Conservation (phyloP, 257 asterid genomes). For the Handroanthus guayacan region DNA sequence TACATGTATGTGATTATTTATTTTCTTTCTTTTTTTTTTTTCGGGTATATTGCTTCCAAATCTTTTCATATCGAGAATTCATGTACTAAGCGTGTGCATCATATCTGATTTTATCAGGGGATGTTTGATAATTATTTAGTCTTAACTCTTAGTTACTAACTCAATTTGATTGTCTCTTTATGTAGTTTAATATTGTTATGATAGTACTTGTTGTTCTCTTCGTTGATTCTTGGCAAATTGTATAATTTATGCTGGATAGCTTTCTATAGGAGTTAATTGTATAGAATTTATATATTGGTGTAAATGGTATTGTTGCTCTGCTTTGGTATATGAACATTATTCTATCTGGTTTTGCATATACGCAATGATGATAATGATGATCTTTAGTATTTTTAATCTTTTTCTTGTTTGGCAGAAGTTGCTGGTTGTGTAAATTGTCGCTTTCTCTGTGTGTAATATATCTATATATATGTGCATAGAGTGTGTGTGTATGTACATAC, state of each 20-base stretch:
- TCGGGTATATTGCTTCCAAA: background rate
- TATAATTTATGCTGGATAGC: background rate
- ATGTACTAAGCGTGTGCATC: background rate
- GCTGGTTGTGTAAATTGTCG: background rate
- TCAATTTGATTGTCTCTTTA: background rate
- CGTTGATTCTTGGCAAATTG: constrained; percentile 16
- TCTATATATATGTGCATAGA: background rate
- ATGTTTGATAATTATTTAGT: background rate
- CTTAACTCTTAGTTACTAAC: constrained; percentile 13
- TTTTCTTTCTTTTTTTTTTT: background rate
- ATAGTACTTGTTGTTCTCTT: background rate
- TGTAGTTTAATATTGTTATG: background rate
- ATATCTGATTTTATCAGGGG: background rate
- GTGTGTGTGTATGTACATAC: background rate
- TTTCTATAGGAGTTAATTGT: background rate
- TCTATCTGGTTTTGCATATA: background rate
- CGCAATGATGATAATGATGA: background rate
- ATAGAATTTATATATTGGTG: background rate
- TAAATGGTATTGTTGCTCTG: background rate
- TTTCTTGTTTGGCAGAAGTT: background rate
- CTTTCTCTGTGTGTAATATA: background rate
- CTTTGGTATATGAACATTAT: background rate
- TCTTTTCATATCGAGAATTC: background rate
- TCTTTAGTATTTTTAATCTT: background rate
- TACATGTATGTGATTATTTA: constrained; percentile 18